Conservation (phyloP, 768 basidiomycete genomes). For the Calocera viscosa region DNA sequence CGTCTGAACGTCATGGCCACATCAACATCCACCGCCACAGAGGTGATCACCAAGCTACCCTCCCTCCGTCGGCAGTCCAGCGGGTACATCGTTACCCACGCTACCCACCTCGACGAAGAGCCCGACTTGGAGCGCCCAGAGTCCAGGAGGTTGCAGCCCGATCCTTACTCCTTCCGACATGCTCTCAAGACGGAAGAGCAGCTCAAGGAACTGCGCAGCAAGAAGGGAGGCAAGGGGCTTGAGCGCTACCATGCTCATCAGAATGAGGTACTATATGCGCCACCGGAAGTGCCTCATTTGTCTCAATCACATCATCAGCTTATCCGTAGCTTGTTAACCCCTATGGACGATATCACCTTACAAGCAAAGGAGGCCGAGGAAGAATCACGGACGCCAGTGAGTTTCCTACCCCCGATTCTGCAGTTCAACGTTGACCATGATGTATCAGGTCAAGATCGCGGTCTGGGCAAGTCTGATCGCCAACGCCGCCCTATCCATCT, state of each 20-base stretch:
- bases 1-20: background rate
- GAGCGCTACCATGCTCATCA: constrained; percentile 57
- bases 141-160: constrained; percentile 20
- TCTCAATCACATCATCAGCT: constrained; percentile 37
- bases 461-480: constrained; percentile 68
- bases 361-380: constrained; percentile 65
- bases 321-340: constrained; percentile 74
- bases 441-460: constrained; percentile 67
- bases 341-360: constrained; percentile 77
- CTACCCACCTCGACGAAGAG: background rate
- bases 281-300: constrained; percentile 9
- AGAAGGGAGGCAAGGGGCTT: constrained; percentile 47
- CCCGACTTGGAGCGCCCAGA: background rate
- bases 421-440: background rate
- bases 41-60: background rate
- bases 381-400: constrained; percentile 50
- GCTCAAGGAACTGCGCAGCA: constrained; percentile 46
- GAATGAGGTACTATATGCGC: constrained; percentile 43
- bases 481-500: constrained; percentile 57
- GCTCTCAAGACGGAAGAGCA: constrained; percentile 51
- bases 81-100: background rate
- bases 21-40: background rate
- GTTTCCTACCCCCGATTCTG: constrained; percentile 18
- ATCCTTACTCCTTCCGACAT: constrained; percentile 56
- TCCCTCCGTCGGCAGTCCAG: background rate